Conservation (phyloP, 306 rosid genomes). For the Fagus sylvatica region DNA sequence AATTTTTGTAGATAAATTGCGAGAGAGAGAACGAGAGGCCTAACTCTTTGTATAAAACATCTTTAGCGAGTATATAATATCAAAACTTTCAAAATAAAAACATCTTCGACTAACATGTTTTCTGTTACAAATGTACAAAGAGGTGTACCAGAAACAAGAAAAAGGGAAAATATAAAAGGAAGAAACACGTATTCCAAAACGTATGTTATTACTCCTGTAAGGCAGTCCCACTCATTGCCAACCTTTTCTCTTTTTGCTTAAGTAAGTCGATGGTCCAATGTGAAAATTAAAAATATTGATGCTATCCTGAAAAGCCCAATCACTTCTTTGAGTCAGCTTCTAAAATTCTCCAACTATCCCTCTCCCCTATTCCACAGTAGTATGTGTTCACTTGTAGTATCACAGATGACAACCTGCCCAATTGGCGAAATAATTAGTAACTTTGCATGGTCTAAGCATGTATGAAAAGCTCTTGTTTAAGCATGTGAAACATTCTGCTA, state of each 20-base stretch:
- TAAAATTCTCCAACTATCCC: neutral
- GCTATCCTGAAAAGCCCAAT: neutral
- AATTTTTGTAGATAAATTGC: too few relatives aligned
- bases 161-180: neutral
- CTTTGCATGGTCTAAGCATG: neutral
- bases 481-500: neutral
- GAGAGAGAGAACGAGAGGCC: too few relatives aligned
- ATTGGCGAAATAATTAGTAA: neutral
- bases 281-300: neutral
- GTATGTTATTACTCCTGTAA: too few relatives aligned
- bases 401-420: conserved; percentile 9
- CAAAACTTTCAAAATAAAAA: neutral
- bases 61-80: neutral
- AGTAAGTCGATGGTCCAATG: neutral
- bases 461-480: neutral
- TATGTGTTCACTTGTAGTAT: neutral
- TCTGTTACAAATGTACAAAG: neutral
- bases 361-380: neutral
- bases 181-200: too few relatives aligned
- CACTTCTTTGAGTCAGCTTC: neutral
- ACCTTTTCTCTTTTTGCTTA: neutral
- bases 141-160: neutral
- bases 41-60: neutral
- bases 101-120: neutral
- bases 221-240: neutral